Base-by-base conservation (phyloP, 352 stramenopile species). In the Globisporangium emineosum region DNA sequence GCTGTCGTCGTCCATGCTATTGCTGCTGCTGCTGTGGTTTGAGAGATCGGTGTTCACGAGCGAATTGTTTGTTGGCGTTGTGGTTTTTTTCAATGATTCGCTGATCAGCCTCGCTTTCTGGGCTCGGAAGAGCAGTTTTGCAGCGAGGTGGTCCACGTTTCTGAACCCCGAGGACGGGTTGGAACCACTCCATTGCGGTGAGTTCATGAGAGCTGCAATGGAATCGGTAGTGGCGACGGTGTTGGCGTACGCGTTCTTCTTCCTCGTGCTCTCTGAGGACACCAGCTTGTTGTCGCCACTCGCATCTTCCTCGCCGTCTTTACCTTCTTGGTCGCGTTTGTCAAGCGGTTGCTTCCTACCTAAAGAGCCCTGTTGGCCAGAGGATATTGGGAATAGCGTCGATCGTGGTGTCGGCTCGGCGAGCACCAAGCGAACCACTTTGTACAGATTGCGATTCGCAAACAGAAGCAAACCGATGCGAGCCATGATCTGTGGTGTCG, bases 391-490 rank as follows among this genome's bases (percentile, higher is more conserved):
- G 8, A 66, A 30, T 25, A 57, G 29, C 12, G 51, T 19, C n/a
- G 51, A 42, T 3, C 57, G 47, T 29, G 51, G 30, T 4, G 19
- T 12, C 10, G 19, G 66, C 57, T 72, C 65, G 19, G 69, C 21
- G 3, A 88, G 57, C 3, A 77, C 60, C 30, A 87, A 35, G 1
- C 77, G 81, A 54, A 78, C 49, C 9, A 76, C 57, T 45, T 64
- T 71, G 43, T 74, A 83, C 5, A 82, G 51, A 52, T 70, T 77
- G 7, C 72, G 70, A 35, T 90, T 90, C 10, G 86, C 43, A 19
- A 76, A 60, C 30, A 88, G 49, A 10, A 90, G 61, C 27, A 81
- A 29, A 15, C 68, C 62, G 15, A 86, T 70, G 0, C 78, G 71
- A 50, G 67, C 62, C 0, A 86, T 29, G n/a, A 70, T 66, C 0